Conservation (phyloP, 495 filamentous ascomycete genomes). For the Xanthoparmelia taractica region DNA sequence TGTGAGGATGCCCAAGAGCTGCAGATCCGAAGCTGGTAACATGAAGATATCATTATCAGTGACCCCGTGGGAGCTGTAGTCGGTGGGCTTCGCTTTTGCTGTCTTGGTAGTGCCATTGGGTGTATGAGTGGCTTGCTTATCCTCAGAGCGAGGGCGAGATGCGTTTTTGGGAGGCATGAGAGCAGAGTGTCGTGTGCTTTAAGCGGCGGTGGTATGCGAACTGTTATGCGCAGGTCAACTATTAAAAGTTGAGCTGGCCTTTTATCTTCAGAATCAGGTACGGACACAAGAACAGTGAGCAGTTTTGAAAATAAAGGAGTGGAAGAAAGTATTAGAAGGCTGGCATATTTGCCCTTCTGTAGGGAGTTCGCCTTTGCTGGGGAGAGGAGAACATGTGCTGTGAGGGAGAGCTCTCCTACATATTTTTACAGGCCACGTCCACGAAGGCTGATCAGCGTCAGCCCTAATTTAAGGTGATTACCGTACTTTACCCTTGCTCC, state of each 20-base stretch:
- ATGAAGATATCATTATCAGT: slow-evolving; percentile 48
- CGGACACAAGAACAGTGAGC: background rate
- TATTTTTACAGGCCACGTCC: slow-evolving; percentile 23
- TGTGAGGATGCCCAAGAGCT: slow-evolving; percentile 63
- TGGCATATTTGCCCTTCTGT: slow-evolving; percentile 28
- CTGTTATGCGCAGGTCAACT: slow-evolving; percentile 5
- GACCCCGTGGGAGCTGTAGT: slow-evolving; percentile 48
- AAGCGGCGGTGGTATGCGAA: slow-evolving; percentile 7
- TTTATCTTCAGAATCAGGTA: background rate
- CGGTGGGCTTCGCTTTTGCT: slow-evolving; percentile 24
- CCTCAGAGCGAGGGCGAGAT: background rate
- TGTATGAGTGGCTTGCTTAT: slow-evolving; percentile 5
- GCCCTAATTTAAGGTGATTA: slow-evolving; percentile 27
- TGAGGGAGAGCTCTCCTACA: background rate
- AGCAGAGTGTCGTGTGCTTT: background rate
- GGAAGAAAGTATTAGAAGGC: slow-evolving; percentile 27
- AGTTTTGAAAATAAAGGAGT: slow-evolving; percentile 8
- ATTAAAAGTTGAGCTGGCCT: slow-evolving; percentile 1
- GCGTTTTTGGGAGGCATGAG: slow-evolving; percentile 22
- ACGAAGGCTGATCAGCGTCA: slow-evolving; percentile 14
- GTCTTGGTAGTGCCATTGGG: slow-evolving; percentile 18
- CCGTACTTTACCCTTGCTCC: background rate
- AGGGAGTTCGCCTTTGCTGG: background rate
- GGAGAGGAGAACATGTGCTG: background rate
- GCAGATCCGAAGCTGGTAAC: slow-evolving; percentile 74